A percentile compares a stretch with the other conserved stretches of the same genome.
Evolutionary conservation across 345 rosid genomes (phyloP).

Genomic region (Aethionema arabicum): DNA sequence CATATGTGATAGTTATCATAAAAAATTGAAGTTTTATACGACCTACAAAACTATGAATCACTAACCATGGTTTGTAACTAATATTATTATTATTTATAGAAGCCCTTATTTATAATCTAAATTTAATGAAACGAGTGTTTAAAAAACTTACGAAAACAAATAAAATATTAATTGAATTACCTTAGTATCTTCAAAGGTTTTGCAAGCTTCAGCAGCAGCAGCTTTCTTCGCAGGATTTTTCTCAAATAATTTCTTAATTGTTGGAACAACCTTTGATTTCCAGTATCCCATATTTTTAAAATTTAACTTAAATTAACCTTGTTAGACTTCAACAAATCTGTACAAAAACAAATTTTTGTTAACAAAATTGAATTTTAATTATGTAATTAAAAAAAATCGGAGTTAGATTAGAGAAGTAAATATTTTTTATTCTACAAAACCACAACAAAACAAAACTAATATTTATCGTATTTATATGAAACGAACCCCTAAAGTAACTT

Average conservation of each 20-base stretch:
- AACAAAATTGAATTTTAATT: background rate
- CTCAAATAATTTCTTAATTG: conserved; percentile 78
- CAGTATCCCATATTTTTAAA: conserved; percentile 61
- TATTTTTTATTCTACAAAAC: conserved; percentile 26
- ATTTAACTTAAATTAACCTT: conserved; percentile 10
- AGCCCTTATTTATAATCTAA: background rate
- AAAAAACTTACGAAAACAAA: too few relatives aligned
- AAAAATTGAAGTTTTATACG: too few relatives aligned
- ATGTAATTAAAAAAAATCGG: background rate
- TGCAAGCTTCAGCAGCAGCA: conserved; percentile 81
- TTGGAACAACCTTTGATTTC: conserved; percentile 81
- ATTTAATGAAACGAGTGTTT: too few relatives aligned
- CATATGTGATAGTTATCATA: too few relatives aligned
- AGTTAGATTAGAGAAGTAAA: conserved; percentile 9
- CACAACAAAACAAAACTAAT: conserved; percentile 16
- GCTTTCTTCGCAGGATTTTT: conserved; percentile 64
- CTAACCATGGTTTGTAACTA: too few relatives aligned
- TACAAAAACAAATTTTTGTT: background rate
- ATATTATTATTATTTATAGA: too few relatives aligned
- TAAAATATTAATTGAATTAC: too few relatives aligned
- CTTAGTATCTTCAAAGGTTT: conserved; percentile 78
- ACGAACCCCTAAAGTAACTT: too few relatives aligned
- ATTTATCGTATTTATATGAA: background rate
- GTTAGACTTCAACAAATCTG: conserved; percentile 9
- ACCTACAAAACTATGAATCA: too few relatives aligned